These are phyloP conservation scores for Vaccinium myrtillus DNA, from an alignment of 148 eudicot species.

Conservation along the genomic window DNA sequence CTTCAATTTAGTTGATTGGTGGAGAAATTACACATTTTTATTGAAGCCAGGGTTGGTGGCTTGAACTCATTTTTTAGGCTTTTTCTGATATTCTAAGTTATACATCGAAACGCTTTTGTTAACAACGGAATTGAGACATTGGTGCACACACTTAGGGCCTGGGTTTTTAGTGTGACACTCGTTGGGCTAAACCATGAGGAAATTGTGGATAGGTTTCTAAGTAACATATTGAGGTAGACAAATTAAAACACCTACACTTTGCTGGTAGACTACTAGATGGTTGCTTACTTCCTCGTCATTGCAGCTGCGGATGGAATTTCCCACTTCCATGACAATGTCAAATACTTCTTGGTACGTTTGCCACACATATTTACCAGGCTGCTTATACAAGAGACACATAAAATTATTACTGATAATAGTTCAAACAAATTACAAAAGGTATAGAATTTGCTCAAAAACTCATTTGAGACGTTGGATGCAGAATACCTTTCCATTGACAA, in stretches of 20 bases:
- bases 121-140: no score
- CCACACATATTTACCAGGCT: conserved; percentile 89
- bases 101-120: no score
- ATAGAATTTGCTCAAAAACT: neutral
- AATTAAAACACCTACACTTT: neutral
- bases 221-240: neutral
- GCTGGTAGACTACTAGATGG: neutral
- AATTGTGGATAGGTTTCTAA: no score
- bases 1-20: no score
- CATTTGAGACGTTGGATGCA: neutral
- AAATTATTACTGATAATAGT: neutral
- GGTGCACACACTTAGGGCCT: no score
- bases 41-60: no score
- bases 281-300: conserved; percentile 67
- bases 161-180: no score
- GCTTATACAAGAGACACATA: conserved; percentile 27
- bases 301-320: conserved; percentile 79
- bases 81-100: no score
- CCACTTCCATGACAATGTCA: conserved; percentile 68
- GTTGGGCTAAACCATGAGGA: no score
- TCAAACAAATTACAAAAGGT: neutral
- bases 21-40: no score
- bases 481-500: conserved; percentile 76
- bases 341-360: conserved; percentile 78
- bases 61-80: no score